Evolutionary conservation across 2,329 filamentous ascomycete genomes (phyloP).

Genomic region (Alternaria arbusti): DNA sequence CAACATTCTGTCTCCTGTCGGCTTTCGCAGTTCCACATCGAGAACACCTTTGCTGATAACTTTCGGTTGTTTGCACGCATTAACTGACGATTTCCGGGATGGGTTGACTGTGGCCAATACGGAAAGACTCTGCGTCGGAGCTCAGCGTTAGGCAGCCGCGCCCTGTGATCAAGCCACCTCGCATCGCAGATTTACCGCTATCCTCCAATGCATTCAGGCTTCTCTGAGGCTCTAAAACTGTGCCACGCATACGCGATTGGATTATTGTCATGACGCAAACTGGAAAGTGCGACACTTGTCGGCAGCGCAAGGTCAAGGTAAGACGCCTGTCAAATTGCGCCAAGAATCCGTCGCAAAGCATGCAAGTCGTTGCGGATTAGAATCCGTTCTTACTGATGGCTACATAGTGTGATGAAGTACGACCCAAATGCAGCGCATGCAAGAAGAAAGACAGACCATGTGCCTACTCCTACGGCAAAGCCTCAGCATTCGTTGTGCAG

Average conservation of each 20-base stretch:
- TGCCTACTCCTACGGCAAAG: slow-evolving; percentile 35
- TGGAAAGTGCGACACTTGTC: slow-evolving; percentile 41
- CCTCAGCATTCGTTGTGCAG: slow-evolving; percentile 34
- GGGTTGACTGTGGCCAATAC: background rate
- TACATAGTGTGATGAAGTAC: slow-evolving; percentile 37
- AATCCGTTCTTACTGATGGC: background rate
- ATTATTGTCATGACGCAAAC: slow-evolving; percentile 32
- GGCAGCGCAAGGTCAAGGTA: slow-evolving; percentile 43
- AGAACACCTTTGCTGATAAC: background rate
- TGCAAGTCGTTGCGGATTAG: background rate
- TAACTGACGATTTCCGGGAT: fast-evolving
- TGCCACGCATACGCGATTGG: no score
- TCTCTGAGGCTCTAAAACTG: background rate
- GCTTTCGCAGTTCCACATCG: background rate
- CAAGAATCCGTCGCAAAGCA: background rate
- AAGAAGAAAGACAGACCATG: slow-evolving; percentile 37
- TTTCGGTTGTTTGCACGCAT: background rate
- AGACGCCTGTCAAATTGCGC: background rate
- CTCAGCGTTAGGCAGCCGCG: background rate
- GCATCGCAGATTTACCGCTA: background rate
- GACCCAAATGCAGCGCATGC: slow-evolving; percentile 37
- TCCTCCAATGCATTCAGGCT: background rate
- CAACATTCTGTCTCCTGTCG: background rate
- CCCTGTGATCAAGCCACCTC: background rate
- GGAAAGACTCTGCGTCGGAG: background rate